Evolutionary conservation across 768 basidiomycete genomes (phyloP).

Genomic region (Kwoniella botswanensis): DNA sequence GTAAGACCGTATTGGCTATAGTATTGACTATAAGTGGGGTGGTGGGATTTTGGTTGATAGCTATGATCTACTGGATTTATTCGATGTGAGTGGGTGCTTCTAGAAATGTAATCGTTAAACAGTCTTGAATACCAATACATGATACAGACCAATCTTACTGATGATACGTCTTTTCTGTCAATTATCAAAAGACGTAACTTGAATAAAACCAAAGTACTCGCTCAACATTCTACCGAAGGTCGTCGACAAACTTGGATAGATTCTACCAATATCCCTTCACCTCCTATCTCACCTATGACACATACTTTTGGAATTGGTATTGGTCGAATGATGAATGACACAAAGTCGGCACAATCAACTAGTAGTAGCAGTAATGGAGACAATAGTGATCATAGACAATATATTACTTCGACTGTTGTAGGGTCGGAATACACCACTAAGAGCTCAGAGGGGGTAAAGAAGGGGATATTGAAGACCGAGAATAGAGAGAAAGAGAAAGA

Average conservation of each 20-base stretch:
- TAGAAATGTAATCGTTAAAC: too few relatives aligned
- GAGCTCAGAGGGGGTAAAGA: background rate
- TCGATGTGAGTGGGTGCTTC: background rate
- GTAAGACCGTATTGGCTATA: background rate
- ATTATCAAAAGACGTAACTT: background rate
- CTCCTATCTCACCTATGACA: background rate
- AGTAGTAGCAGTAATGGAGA: too few relatives aligned
- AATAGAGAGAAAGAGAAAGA: background rate
- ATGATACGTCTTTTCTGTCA: too few relatives aligned
- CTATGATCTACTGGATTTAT: background rate
- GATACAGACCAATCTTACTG: too few relatives aligned
- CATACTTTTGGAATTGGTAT: background rate
- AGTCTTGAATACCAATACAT: too few relatives aligned
- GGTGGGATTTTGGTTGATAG: conserved; percentile 2
- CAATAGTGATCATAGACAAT: background rate
- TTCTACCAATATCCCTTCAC: background rate
- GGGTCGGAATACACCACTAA: background rate
- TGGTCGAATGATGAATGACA: background rate
- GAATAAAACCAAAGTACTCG: background rate
- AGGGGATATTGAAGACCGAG: background rate
- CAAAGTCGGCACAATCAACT: too few relatives aligned
- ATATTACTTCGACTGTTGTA: background rate
- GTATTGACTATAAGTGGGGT: background rate
- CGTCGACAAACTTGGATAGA: conserved; percentile 9
- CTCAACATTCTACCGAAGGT: conserved; percentile 7